These are phyloP conservation scores for Hydnum rufescens DNA, from an alignment of 768 basidiomycete species.

Conservation along the genomic window DNA sequence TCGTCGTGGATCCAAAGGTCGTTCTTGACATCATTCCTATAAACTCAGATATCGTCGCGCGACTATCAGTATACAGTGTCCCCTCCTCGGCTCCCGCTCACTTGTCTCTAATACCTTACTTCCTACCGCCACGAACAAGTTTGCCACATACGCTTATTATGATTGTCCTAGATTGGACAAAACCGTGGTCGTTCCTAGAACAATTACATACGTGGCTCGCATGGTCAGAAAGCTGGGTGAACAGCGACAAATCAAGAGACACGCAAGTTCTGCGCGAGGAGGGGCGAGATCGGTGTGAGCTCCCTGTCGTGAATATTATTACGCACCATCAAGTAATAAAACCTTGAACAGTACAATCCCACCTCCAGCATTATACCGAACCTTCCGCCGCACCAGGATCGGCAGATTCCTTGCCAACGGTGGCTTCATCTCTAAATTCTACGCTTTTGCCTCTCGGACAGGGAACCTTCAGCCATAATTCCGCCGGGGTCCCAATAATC, in stretches of 20 bases:
- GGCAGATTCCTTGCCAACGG: constrained; percentile 26
- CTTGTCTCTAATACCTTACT: constrained; percentile 52
- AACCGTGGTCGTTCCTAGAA: constrained; percentile 76
- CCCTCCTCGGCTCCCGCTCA: constrained; percentile 60
- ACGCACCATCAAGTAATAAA: neutral
- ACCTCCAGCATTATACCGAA: constrained; percentile 80
- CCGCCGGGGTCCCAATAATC: constrained; percentile 66
- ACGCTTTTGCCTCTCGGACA: constrained; percentile 66
- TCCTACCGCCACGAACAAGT: constrained; percentile 48
- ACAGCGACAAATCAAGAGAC: constrained; percentile 49
- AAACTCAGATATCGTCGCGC: constrained; percentile 61
- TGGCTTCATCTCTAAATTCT: constrained; percentile 36
- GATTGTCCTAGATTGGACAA: constrained; percentile 88
- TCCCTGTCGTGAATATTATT: constrained; percentile 1
- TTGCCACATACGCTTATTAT: constrained; percentile 58
- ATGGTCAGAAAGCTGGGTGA: constrained; percentile 71
- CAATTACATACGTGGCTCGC: constrained; percentile 68
- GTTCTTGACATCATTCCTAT: neutral
- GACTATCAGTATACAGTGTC: constrained; percentile 79
- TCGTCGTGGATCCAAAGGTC: neutral
- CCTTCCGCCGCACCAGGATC: constrained; percentile 33
- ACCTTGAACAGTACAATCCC: constrained; percentile 46
- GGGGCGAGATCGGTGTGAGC: constrained; percentile 46
- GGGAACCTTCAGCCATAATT: constrained; percentile 74
- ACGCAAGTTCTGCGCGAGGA: constrained; percentile 61